A percentile compares a stretch with the other conserved stretches of the same genome.
Evolutionary conservation across 2,329 filamentous ascomycete species (phyloP).

Genomic region (Clonostachys sp.): DNA sequence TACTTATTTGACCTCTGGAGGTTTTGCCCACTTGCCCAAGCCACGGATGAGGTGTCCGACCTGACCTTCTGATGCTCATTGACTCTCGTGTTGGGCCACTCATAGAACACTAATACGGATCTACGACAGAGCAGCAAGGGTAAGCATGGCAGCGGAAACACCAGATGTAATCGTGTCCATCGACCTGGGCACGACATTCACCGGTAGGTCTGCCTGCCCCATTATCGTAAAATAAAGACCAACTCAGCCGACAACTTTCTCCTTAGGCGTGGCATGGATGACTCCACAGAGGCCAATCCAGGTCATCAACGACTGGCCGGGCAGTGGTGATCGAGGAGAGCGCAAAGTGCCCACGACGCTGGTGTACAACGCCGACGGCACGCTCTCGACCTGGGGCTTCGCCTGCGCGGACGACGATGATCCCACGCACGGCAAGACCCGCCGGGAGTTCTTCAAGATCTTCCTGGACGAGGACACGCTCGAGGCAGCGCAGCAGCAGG

Average conservation of each 20-base stretch:
- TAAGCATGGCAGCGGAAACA: slow-evolving; percentile 9
- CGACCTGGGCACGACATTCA: slow-evolving; percentile 40
- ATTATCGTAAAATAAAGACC: slow-evolving; percentile 1
- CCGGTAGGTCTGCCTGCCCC: slow-evolving; percentile 18
- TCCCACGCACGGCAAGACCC: slow-evolving; percentile 19
- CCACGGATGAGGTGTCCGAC: no score
- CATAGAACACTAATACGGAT: no score
- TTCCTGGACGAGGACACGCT: slow-evolving; percentile 43
- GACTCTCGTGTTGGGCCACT: no score
- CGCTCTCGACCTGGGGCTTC: slow-evolving; percentile 47
- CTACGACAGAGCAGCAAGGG: no score
- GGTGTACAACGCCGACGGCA: slow-evolving; percentile 35
- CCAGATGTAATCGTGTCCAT: slow-evolving; percentile 35
- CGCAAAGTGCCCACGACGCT: slow-evolving; percentile 50
- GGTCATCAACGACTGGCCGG: slow-evolving; percentile 48
- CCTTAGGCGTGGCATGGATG: slow-evolving; percentile 28
- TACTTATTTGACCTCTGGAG: no score
- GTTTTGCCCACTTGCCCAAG: no score
- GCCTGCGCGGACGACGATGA: slow-evolving; percentile 42
- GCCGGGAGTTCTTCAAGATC: slow-evolving; percentile 51
- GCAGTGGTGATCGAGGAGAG: slow-evolving; percentile 44
- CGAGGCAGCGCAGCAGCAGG: slow-evolving; percentile 31
- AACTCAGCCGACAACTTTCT: background rate
- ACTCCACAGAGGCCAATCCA: slow-evolving; percentile 33
- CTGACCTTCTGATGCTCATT: no score